Base-by-base conservation (phyloP, 2,329 filamentous ascomycete genomes). In the Didymella segeticola region DNA sequence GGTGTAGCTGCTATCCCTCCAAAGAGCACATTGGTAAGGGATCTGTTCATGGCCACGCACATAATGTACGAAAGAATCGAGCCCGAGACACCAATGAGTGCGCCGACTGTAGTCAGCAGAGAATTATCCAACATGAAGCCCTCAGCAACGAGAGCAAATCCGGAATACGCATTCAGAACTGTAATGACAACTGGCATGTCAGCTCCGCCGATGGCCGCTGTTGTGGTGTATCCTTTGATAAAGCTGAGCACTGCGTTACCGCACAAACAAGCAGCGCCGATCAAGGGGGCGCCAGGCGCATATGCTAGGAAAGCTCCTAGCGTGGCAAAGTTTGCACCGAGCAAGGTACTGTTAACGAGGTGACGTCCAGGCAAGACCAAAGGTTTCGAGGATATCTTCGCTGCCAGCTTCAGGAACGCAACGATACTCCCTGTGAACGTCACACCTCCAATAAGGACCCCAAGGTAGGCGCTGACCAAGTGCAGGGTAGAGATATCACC, bases 121-220 rank as follows among this genome's bases (percentile, higher is more conserved):
- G 91, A 86, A 54, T 96, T 96, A 62, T 95, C 87, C 12, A 96
- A 80, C 92, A 96, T 96, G 72, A 96, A 88, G 0, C 92, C 92
- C 74, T 96, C 91, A 0, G 92, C 91, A 0, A 96, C 91, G 2
- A 96, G 82, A 0, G 92, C 92, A 53, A 96, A 96, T 11, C 92
- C 92, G 41, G 90, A 93, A 71, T 96, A 96, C 0, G 91, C 91
- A 64, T 96, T 96, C 17, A 96, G 77, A 1, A 96, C 91, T 0
- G 91, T 96, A 59, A 96, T 96, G 26, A 95, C 90, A 5, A 96
- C 91, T 12, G 89, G 91, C 91, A 96, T 96, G 68, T 96, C 92
- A 11, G 91, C 91, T n/a, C 91, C 92, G 19, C 92, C 92, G 67
- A 96, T 96, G 0, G 90, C 90, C 2, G 91, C 84, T 0, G 92